phyloP scores from a whole-genome alignment of 2,329 filamentous ascomycete species.

The Fulvia fulva region DNA sequence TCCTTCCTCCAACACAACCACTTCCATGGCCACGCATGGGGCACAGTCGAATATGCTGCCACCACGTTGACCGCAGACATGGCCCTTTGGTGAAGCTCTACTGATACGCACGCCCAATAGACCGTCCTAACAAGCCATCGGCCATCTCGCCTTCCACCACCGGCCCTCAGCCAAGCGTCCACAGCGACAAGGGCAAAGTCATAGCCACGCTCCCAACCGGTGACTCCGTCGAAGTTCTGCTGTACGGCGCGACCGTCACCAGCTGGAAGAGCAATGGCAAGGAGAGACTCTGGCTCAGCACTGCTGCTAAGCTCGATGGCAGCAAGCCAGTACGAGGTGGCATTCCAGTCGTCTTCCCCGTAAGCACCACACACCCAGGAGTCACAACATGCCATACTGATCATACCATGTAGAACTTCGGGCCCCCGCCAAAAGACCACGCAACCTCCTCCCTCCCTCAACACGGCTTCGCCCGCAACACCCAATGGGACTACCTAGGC shows the following conservation, averaged over 20 bases:
- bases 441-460: conserved; percentile 78
- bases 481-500: conserved; percentile 89
- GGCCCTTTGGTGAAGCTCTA: neutral
- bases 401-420: conserved; percentile 66
- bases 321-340: conserved; percentile 86
- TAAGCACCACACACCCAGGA: conserved; percentile 46
- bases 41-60: neutral
- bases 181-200: conserved; percentile 67
- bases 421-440: conserved; percentile 65
- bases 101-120: conserved; percentile 33
- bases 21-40: neutral
- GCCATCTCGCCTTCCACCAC: conserved; percentile 61
- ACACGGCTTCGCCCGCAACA: conserved; percentile 90
- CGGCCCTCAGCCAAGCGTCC: conserved; percentile 69
- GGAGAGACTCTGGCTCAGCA: conserved; percentile 32
- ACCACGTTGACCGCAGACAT: neutral
- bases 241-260: conserved; percentile 88
- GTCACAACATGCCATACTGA: no score
- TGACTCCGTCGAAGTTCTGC: conserved; percentile 77
- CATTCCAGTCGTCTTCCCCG: conserved; percentile 88
- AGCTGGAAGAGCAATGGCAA: conserved; percentile 81
- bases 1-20: neutral
- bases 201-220: conserved; percentile 79
- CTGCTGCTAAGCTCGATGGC: conserved; percentile 69
- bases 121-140: conserved; percentile 78